Evolutionary conservation across 805 yeast genomes (phyloP), one percentile per base, ranked within the genome.

Genomic region (Candida alai): DNA sequence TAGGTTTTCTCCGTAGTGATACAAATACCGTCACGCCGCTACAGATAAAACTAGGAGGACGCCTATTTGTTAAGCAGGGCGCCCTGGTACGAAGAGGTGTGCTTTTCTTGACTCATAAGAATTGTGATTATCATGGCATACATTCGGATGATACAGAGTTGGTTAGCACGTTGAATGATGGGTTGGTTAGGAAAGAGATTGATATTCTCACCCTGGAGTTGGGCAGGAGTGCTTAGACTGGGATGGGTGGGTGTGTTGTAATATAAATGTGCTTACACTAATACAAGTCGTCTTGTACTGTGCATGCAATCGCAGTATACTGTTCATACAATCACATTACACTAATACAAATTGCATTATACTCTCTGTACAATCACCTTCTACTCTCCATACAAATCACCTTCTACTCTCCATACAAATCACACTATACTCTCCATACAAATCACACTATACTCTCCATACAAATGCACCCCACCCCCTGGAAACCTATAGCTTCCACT

Each of bases 21-120:
- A 42, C 36, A 31, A 38, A 34, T 30, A 48, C 45, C 23, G 48
- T 39, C 11, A 44, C 52, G n/a, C 66, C 67, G 16, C 43, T 60
- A 19, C 54, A 70, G 15, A 70, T 67, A 2, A 69, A 69, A 28
- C 48, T 78, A 30, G 90, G 88, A 0, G 74, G 82, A 0, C 74
- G 74, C 37, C 30, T 81, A n/a, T 47, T 76, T 8, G 61, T 82
- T 2, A 66, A 65, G 12, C 55, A 59, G 27, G 76, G 74, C 0
- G 57, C 85, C 0, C 45, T 54, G 3, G 54, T 80, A 2, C 53
- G 63, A 29, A 65, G 74, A 34, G 80, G 82, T 3, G 62, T 60
- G 12, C 49, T 72, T 7, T 40, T 73, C 30, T 56, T 73, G 18
- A 51, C 52, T 3, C 50, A 50, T 27, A 40, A 40, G 13, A 48